phyloP scores from a whole-genome alignment of 2,329 filamentous ascomycete genomes.

The Coniochaeta sp. region DNA sequence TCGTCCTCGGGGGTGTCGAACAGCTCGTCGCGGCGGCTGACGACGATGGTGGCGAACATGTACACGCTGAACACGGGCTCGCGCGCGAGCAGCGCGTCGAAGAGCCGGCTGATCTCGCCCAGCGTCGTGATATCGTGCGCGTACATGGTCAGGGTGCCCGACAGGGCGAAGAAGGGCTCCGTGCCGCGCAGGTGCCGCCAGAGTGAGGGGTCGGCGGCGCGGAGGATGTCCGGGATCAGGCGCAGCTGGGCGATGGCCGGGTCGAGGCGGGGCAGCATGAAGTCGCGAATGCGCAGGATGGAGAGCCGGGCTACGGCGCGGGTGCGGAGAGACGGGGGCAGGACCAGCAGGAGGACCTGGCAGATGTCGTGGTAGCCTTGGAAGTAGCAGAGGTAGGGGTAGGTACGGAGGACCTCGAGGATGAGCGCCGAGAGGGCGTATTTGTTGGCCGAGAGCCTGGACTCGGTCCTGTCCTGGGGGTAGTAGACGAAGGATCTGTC shows the following conservation, averaged over 20 bases:
- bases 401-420: slow-evolving; percentile 66
- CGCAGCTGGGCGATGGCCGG: slow-evolving; percentile 80
- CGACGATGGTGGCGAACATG: slow-evolving; percentile 81
- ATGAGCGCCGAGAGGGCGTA: slow-evolving; percentile 74
- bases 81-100: slow-evolving; percentile 82
- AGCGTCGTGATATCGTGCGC: slow-evolving; percentile 93
- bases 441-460: slow-evolving; percentile 65
- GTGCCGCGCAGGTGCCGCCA: slow-evolving; percentile 68
- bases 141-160: slow-evolving; percentile 92
- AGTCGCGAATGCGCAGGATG: slow-evolving; percentile 85
- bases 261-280: slow-evolving; percentile 85
- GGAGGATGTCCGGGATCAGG: slow-evolving; percentile 76
- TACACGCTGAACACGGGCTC: slow-evolving; percentile 89
- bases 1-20: slow-evolving; percentile 76
- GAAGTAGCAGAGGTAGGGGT: slow-evolving; percentile 88
- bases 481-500: slow-evolving; percentile 98
- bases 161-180: slow-evolving; percentile 85
- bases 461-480: slow-evolving; percentile 56
- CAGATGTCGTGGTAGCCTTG: slow-evolving; percentile 98
- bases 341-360: slow-evolving; percentile 85
- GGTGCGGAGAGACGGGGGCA: slow-evolving; percentile 55
- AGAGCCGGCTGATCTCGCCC: slow-evolving; percentile 79
- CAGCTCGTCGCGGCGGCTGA: slow-evolving; percentile 75
- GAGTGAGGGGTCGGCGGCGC: slow-evolving; percentile 62
- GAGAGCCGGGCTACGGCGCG: slow-evolving; percentile 73